Base-by-base conservation (phyloP, 139 green algal genomes). In the Chlamydomonas asymmetrica region DNA sequence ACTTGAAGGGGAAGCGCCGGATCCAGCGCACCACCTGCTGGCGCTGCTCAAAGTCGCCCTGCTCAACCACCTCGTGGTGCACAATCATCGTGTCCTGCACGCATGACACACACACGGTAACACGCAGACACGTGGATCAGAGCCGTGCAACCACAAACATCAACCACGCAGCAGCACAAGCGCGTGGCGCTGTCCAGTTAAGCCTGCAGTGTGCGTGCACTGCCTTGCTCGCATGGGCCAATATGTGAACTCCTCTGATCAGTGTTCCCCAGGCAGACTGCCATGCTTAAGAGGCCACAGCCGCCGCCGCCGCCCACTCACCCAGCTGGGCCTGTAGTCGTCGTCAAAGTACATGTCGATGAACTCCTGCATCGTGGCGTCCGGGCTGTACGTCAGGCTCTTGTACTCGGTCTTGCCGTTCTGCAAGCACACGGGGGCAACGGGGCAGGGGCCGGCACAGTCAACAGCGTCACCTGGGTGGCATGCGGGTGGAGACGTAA, bases 371-470 rank as follows among this genome's bases (percentile, higher is more conserved):
- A 91, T 80, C 29, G 88, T 95, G 23, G 89, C 80, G 71, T 97
- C 76, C 7, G 84, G 71, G 48, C 78, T 71, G 8, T 93, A 76
- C 1, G 89, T 97, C 0, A 91, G 61, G 59, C 83, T 93, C 84
- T 95, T 94, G 89, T 98, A 98, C 84, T 98, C 93, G 8, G 91
- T 95, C 73, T 92, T 94, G 52, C 91, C 91, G 49, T 80, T 81
- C 84, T 91, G 73, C 76, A 66, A 3, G 34, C 45, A 61, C n/a
- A n/a, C n/a, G n/a, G n/a, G n/a, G n/a, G n/a, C n/a, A 16, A 64
- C 25, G 22, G 25, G 25, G 22, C 9, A 64, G 48, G 16, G 48
- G 48, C 48, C n/a, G n/a, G n/a, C n/a, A n/a, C n/a, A n/a, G n/a
- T n/a, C n/a, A n/a, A n/a, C n/a, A n/a, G n/a, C n/a, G n/a, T n/a